These are phyloP conservation scores for Glomus cerebriforme DNA, from an alignment of 192 early-diverging fungal genomes.

Conservation along the genomic window DNA sequence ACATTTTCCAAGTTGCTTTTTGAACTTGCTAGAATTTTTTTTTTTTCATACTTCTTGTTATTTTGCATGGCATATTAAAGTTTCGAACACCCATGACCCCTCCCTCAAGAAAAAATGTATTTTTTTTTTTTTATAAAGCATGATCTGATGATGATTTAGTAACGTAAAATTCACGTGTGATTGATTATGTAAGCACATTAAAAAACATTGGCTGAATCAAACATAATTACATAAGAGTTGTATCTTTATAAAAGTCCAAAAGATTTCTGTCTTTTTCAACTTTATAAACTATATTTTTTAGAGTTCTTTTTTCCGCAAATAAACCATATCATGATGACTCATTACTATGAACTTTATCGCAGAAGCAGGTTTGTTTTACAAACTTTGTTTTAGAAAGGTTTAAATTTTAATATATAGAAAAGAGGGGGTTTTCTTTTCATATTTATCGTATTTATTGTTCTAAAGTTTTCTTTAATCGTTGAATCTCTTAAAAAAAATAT, in stretches of 20 bases:
- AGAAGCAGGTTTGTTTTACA: slow-evolving; percentile 52
- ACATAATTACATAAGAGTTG: too few relatives aligned
- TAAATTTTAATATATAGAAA: background rate
- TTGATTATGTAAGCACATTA: too few relatives aligned
- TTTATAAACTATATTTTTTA: background rate
- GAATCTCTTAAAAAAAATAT: background rate
- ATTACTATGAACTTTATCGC: slow-evolving; percentile 76
- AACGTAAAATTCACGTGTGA: too few relatives aligned
- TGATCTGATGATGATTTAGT: too few relatives aligned
- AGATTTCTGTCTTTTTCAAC: background rate
- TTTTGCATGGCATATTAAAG: too few relatives aligned
- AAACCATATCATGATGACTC: slow-evolving; percentile 38
- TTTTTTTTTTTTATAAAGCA: too few relatives aligned
- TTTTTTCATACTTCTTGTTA: too few relatives aligned
- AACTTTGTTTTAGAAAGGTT: background rate
- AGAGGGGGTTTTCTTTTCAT: slow-evolving; percentile 1
- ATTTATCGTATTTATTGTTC: background rate
- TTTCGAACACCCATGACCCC: too few relatives aligned
- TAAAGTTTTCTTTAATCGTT: background rate
- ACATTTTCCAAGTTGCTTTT: too few relatives aligned
- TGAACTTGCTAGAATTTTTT: too few relatives aligned
- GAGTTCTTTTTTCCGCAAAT: background rate
- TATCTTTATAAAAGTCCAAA: background rate
- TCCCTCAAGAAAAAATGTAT: too few relatives aligned
- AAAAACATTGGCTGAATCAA: too few relatives aligned